Conservation (phyloP, 257 asterid genomes). For the Fraxinus americana region DNA sequence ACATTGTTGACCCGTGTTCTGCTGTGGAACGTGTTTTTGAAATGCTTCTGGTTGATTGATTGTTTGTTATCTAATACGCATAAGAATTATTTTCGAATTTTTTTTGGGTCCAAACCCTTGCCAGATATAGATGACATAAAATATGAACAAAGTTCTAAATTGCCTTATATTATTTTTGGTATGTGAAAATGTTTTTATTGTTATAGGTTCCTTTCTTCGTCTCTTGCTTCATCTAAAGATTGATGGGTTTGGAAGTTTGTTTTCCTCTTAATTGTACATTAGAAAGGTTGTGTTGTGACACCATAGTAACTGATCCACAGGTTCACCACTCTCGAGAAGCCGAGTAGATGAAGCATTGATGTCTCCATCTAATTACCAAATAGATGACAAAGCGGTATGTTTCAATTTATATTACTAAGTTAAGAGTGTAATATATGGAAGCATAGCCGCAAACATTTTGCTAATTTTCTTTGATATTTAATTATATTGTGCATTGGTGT, state of each 20-base stretch:
- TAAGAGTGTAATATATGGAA: slow-evolving; percentile 12
- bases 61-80: not conserved
- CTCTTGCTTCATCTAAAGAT: slow-evolving; percentile 4
- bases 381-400: slow-evolving; percentile 69
- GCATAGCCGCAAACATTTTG: slow-evolving; percentile 7
- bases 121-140: slow-evolving; percentile 8
- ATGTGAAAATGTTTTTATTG: not conserved
- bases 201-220: not conserved
- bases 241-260: slow-evolving; percentile 10
- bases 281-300: slow-evolving; percentile 17
- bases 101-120: slow-evolving; percentile 2
- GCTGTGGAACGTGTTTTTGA: not conserved
- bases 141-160: slow-evolving; percentile 13
- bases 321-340: slow-evolving; percentile 73
- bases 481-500: slow-evolving; percentile 24
- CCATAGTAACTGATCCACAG: slow-evolving; percentile 39
- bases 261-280: slow-evolving; percentile 15
- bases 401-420: slow-evolving; percentile 21
- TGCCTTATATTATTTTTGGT: slow-evolving; percentile 14
- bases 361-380: slow-evolving; percentile 52
- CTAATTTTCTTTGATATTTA: slow-evolving; percentile 17
- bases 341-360: slow-evolving; percentile 65
- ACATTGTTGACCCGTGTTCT: not conserved
- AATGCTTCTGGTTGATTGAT: not conserved
- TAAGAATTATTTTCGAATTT: not conserved